Conservation (phyloP, 2,329 filamentous ascomycete species). For the Claviceps digitariae region DNA sequence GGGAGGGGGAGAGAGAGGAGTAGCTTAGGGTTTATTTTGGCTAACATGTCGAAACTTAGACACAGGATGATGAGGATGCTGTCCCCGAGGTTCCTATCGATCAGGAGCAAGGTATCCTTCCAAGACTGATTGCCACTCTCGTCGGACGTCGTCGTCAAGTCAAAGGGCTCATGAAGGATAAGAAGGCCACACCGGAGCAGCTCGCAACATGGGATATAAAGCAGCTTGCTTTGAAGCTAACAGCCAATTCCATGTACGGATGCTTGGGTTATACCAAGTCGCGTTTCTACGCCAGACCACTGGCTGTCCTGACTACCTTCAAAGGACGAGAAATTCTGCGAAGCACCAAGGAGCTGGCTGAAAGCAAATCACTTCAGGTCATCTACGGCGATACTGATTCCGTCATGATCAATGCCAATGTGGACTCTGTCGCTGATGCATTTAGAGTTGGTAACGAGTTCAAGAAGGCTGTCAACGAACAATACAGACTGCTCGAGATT, state of each 20-base stretch:
- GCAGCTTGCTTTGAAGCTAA: conserved; percentile 90
- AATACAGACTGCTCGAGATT: conserved; percentile 85
- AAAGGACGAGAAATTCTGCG: conserved; percentile 96
- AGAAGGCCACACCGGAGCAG: conserved; percentile 70
- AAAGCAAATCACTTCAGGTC: conserved; percentile 80
- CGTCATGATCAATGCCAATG: conserved; percentile 99
- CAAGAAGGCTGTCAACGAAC: conserved; percentile 87
- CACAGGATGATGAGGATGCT: conserved; percentile 69
- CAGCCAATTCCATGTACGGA: conserved; percentile 99
- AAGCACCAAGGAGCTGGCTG: conserved; percentile 90
- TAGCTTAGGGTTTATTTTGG: conserved; percentile 14
- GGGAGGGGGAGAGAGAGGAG: neutral
- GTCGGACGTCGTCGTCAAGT: conserved; percentile 82
- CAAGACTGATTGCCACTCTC: conserved; percentile 79
- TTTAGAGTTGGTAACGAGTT: conserved; percentile 88
- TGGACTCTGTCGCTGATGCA: conserved; percentile 82
- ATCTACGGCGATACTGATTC: conserved; percentile 99
- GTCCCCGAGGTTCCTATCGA: conserved; percentile 76
- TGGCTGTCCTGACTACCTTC: conserved; percentile 91
- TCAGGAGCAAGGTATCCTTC: conserved; percentile 73
- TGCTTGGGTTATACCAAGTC: conserved; percentile 95
- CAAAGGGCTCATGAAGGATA: conserved; percentile 94
- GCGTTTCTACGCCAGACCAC: conserved; percentile 87
- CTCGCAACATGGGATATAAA: conserved; percentile 96
- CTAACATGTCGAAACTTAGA: conserved; percentile 11